phyloP scores from a whole-genome alignment of 805 yeast genomes.

The Citeromyces matritensis region DNA sequence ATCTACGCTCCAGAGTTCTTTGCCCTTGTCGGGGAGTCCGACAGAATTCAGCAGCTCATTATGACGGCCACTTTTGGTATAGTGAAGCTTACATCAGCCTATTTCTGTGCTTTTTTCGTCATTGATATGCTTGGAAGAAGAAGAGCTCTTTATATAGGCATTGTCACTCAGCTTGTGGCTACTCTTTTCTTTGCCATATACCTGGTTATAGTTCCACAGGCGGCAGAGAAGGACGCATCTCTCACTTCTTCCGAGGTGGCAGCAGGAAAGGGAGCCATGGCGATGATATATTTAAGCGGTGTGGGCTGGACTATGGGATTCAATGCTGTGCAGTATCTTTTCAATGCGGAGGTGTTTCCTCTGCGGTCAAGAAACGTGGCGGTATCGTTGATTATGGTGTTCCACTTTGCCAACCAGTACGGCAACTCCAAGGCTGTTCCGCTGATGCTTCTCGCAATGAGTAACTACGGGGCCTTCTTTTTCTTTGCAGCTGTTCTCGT shows the following conservation, averaged over 20 bases:
- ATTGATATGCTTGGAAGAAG: constrained; percentile 40
- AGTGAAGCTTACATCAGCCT: constrained; percentile 33
- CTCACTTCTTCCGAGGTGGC: constrained; percentile 15
- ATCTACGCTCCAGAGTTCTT: constrained; percentile 41
- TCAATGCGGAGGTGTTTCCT: constrained; percentile 42
- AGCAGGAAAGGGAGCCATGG: constrained; percentile 33
- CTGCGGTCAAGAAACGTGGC: constrained; percentile 32
- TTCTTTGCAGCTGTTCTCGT: constrained; percentile 28
- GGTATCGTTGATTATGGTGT: constrained; percentile 33
- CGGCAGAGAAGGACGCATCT: constrained; percentile 14
- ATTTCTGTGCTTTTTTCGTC: constrained; percentile 33
- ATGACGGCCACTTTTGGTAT: constrained; percentile 39
- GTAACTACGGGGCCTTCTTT: constrained; percentile 33
- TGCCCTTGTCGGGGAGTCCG: constrained; percentile 27
- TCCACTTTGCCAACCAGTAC: constrained; percentile 42
- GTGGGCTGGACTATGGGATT: constrained; percentile 47
- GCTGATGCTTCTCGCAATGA: constrained; percentile 27
- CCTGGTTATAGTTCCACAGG: constrained; percentile 26
- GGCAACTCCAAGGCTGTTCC: constrained; percentile 44
- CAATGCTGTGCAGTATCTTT: constrained; percentile 38
- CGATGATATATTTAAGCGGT: constrained; percentile 32
- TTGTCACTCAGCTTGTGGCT: constrained; percentile 23
- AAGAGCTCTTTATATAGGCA: constrained; percentile 31
- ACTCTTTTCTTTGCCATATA: constrained; percentile 31
- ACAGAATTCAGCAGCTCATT: constrained; percentile 19